A percentile compares a stretch with the other conserved stretches of the same genome.
These are phyloP conservation scores for Ophiocytium majus DNA, from an alignment of 352 stramenopile genomes.

Conservation along the genomic window DNA sequence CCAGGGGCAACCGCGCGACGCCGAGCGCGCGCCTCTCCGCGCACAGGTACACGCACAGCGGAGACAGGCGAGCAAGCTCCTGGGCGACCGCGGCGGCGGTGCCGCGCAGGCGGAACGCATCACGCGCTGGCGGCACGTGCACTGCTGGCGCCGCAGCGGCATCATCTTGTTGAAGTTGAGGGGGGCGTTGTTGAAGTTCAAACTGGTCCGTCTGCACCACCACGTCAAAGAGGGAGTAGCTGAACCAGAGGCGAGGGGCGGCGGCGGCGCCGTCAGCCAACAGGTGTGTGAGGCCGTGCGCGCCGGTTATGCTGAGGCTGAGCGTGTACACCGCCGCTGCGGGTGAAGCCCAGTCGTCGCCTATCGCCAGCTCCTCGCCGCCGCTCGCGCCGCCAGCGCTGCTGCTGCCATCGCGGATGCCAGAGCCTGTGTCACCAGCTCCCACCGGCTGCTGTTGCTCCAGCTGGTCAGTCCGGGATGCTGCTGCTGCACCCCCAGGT, in stretches of 20 bases:
- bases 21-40: slow-evolving; percentile 34
- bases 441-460: neutral
- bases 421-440: too few relatives aligned
- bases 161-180: too few relatives aligned
- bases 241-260: slow-evolving; percentile 34
- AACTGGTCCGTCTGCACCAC: slow-evolving; percentile 52
- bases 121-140: slow-evolving; percentile 29
- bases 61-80: neutral
- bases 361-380: slow-evolving; percentile 30
- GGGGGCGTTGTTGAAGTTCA: too few relatives aligned
- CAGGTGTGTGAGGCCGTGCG: slow-evolving; percentile 15
- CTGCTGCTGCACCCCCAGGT: too few relatives aligned
- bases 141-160: too few relatives aligned
- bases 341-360: slow-evolving; percentile 13
- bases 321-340: slow-evolving; percentile 34
- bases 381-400: neutral
- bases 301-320: slow-evolving; percentile 29
- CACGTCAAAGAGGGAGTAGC: slow-evolving; percentile 53
- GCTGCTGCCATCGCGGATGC: neutral
- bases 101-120: slow-evolving; percentile 42
- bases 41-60: slow-evolving; percentile 31
- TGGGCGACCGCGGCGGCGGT: slow-evolving; percentile 26
- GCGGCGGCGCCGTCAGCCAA: neutral
- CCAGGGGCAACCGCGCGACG: slow-evolving; percentile 27
- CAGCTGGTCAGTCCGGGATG: too few relatives aligned